These are phyloP conservation scores for Pyropia haitanensis DNA, from an alignment of 23 red algal genomes.

Conservation along the genomic window DNA sequence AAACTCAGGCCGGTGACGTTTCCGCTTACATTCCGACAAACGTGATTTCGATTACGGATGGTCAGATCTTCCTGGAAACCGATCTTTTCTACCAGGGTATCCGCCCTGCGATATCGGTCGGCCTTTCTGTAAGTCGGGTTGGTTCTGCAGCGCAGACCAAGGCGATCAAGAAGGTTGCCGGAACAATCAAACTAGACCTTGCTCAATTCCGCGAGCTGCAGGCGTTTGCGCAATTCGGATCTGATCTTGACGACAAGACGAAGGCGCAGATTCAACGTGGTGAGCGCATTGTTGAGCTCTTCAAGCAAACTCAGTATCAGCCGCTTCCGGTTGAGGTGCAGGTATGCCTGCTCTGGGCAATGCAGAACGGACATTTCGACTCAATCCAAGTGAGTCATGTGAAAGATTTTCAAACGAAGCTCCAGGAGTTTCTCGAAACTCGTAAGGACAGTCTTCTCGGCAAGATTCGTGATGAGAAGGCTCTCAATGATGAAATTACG, in stretches of 20 bases:
- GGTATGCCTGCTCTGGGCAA: too few species aligned
- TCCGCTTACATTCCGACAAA: slow-evolving; percentile 98
- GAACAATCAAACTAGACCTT: slow-evolving; percentile 97
- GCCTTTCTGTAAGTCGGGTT: slow-evolving; percentile 90
- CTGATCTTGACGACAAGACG: slow-evolving; percentile 91
- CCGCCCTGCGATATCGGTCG: slow-evolving; percentile 97
- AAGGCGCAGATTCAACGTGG: slow-evolving; percentile 95
- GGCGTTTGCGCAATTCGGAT: slow-evolving; percentile 99
- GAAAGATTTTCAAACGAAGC: too few species aligned
- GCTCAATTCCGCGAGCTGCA: slow-evolving; percentile 95
- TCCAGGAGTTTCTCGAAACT: too few species aligned
- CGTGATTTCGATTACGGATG: slow-evolving; percentile 99
- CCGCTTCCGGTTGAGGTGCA: slow-evolving; percentile 92
- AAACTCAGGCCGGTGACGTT: slow-evolving; percentile 98
- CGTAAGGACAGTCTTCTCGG: too few species aligned
- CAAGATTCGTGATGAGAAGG: too few species aligned
- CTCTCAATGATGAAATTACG: too few species aligned
- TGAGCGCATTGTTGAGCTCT: slow-evolving; percentile 87
- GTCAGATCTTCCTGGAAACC: slow-evolving; percentile 98
- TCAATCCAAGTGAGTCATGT: too few species aligned
- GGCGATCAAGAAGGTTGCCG: slow-evolving; percentile 95
- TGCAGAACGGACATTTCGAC: too few species aligned
- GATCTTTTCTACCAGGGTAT: slow-evolving; percentile 99
- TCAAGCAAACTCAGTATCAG: slow-evolving; percentile 85
- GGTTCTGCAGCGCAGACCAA: slow-evolving; percentile 97